Percentiles rank a stretch among this genome's conserved stretches.
phyloP scores from a whole-genome alignment of 1,284 basidiomycete species.

The Trichosporon ovoides region DNA sequence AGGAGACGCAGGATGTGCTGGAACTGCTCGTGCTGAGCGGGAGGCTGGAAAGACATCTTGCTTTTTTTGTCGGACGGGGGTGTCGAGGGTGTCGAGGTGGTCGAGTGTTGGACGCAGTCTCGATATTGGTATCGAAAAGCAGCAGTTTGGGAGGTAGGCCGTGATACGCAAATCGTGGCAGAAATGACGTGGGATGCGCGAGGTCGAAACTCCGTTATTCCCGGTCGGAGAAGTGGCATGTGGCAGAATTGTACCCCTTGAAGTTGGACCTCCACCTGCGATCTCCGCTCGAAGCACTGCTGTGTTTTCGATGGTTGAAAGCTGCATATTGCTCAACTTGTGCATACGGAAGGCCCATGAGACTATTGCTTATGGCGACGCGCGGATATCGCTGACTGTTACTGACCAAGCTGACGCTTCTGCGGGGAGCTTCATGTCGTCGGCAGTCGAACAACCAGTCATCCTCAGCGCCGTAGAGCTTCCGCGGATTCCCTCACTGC shows the following conservation, averaged over 20 bases:
- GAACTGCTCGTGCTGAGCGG: slow-evolving; percentile 70
- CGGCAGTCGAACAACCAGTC: too few relatives aligned
- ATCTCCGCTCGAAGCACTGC: not conserved
- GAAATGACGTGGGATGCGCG: not conserved
- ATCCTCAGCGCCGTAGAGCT: too few relatives aligned
- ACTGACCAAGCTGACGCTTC: too few relatives aligned
- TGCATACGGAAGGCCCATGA: too few relatives aligned
- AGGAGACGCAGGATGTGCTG: slow-evolving; percentile 84
- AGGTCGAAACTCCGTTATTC: not conserved
- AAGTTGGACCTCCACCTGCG: not conserved
- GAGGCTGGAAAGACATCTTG: slow-evolving; percentile 6
- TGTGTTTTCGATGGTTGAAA: too few relatives aligned
- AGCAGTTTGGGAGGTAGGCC: not conserved
- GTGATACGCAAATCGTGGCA: not conserved
- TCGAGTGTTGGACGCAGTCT: slow-evolving; percentile 5
- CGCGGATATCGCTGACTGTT: too few relatives aligned
- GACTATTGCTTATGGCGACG: too few relatives aligned
- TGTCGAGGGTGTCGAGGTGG: not conserved
- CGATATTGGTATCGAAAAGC: not conserved
- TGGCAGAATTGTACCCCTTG: not conserved
- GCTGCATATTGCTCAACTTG: too few relatives aligned
- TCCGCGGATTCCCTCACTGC: too few relatives aligned
- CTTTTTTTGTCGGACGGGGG: not conserved
- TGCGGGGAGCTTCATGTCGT: too few relatives aligned
- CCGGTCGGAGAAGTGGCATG: not conserved